Percentiles rank a stretch among this genome's conserved stretches.
Evolutionary conservation across 129 eudicot genomes (phyloP).

Genomic region (Helianthus annuus): HanXRQr2.0-SUNRISE NC_035448.2:133316053-133316552

Average conservation of each 20-base stretch:
- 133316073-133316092: constrained; percentile 61
- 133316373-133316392: not conserved
- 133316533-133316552: too few species aligned
- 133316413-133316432: too few species aligned
- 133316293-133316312: not conserved
- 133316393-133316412: too few species aligned
- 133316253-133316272: not conserved
- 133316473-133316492: too few species aligned
- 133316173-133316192: constrained; percentile 32
- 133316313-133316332: constrained; percentile 14
- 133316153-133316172: constrained; percentile 46
- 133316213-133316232: not conserved
- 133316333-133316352: constrained; percentile 13
- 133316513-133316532: too few species aligned
- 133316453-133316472: too few species aligned
- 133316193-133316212: not conserved
- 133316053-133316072: constrained; percentile 52
- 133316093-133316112: constrained; percentile 61
- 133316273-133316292: constrained; percentile 16
- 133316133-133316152: constrained; percentile 55
- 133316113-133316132: constrained; percentile 63
- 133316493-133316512: too few species aligned
- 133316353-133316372: not conserved
- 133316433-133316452: too few species aligned
- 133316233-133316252: constrained; percentile 17